Base-by-base conservation (phyloP, 2,329 filamentous ascomycete species). In the Aspergillus hiratsukae region DNA sequence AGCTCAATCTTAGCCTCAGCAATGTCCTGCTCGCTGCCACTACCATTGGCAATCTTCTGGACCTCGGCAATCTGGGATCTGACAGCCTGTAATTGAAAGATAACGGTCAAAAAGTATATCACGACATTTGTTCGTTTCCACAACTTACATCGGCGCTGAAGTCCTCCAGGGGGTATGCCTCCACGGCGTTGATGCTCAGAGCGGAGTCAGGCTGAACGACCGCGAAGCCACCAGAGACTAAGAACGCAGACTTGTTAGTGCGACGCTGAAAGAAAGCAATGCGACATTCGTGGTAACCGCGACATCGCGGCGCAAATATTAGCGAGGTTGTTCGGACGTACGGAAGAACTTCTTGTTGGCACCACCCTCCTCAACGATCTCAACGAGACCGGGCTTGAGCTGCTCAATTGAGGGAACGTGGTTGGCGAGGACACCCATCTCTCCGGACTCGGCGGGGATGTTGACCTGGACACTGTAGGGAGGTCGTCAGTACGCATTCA, bases 321-420 rank as follows among this genome's bases (percentile, higher is more conserved):
- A 49, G 59, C 51, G 56, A 52, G 54, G 55, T 49, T 41, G 21
- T 27, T 67, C 60, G 62, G 62, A 71, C 91, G 69, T 90, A 96
- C 92, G 85, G 88, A 99, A 99, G 83, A 94, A 99, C 80, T 95
- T 90, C 87, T 99, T 99, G 89, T 76, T 87, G 65, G 76, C 74
- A 73, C 91, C 90, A 73, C 81, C 85, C 85, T 99, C 94, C 83
- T 97, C 93, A 67, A 97, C 86, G 73, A 99, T 84, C 83, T 97
- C 93, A 67, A 99, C 84, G 67, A 97, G 81, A 72, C 94, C 94
- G 60, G 94, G 92, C 86, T 95, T 96, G 78, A 99, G 84, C 84
- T 99, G 94, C 84, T 99, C 94, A 74, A 99, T 97, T 61, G 92
- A 91, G 64, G 94, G 92, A 71, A 99, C 94, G 86, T 99, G 94